Base-by-base conservation (phyloP, 75 land plant species). In the Sequoia sempervirens region DNA sequence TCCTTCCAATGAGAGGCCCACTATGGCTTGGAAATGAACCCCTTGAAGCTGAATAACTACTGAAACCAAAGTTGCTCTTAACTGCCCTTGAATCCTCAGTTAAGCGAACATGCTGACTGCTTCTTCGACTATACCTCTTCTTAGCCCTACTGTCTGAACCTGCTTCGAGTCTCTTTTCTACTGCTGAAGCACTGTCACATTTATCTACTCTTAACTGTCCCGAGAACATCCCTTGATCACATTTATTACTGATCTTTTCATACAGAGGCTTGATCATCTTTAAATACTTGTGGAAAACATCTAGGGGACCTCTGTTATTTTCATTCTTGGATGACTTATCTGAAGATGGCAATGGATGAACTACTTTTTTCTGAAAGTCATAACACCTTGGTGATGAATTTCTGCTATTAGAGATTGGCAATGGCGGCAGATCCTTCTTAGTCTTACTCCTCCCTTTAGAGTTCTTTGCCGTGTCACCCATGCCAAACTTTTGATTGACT, bases 231-330 rank as follows among this genome's bases (percentile, higher is more conserved):
- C 36, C 14, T 10, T 28, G 11, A 13, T 43, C 50, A n/a, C 43
- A 3, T 43, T 78, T 78, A 47, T 37, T 38, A 30, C 50, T 78
- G 54, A 91, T 30, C 66, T 87, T 91, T 26, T 89, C 94, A 74
- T 88, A 91, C 32, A 88, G 47, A 37, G 82, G 92, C 82, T 87
- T 91, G 72, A 92, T 91, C 82, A 85, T 90, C 66, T 84, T 92
- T 11, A 92, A 30, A 78, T 86, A 92, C 84, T 89, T 92, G 81
- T 83, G 84, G 46, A 92, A 85, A 23, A 89, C 89, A 23, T 92
- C 91, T 50, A 83, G 85, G 0, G 93, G 90, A 9, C 81, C 45
- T 75, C 81, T 15, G 80, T 79, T 70, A 28, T n/a, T 66, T 7
- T 12, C 46, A 23, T 20, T 7, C 28, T 28, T 64, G 12, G 14